These are phyloP conservation scores for Penicillium arizonense DNA, from an alignment of 495 filamentous ascomycete species.

Conservation along the genomic window DNA sequence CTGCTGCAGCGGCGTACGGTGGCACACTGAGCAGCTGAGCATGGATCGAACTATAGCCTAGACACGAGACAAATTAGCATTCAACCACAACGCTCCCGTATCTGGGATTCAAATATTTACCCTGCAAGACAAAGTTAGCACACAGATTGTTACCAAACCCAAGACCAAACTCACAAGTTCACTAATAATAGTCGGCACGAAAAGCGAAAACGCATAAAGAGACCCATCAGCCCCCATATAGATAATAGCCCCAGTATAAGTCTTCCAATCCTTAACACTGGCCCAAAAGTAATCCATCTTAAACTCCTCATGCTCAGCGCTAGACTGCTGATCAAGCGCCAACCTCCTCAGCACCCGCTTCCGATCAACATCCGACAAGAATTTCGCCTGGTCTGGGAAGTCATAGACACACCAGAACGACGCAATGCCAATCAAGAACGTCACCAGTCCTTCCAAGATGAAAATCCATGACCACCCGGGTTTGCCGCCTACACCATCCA, in stretches of 20 bases:
- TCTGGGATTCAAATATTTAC: slow-evolving; percentile 4
- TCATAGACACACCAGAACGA: slow-evolving; percentile 89
- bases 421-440: slow-evolving; percentile 66
- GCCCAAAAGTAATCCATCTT: slow-evolving; percentile 73
- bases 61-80: background rate
- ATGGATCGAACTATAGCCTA: slow-evolving; percentile 65
- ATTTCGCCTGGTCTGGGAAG: slow-evolving; percentile 80
- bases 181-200: slow-evolving; percentile 81
- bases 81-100: background rate
- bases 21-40: slow-evolving; percentile 86
- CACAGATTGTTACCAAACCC: background rate
- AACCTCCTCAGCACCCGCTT: slow-evolving; percentile 72
- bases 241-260: slow-evolving; percentile 70
- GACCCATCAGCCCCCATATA: slow-evolving; percentile 73
- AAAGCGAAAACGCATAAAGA: slow-evolving; percentile 88
- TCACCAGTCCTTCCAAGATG: slow-evolving; percentile 67
- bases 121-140: slow-evolving; percentile 31
- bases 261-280: slow-evolving; percentile 84
- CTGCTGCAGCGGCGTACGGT: slow-evolving; percentile 79
- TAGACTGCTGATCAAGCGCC: slow-evolving; percentile 71
- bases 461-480: slow-evolving; percentile 87
- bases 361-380: slow-evolving; percentile 71
- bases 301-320: slow-evolving; percentile 78
- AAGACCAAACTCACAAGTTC: slow-evolving; percentile 40
- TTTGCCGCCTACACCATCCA: slow-evolving; percentile 67